These are phyloP conservation scores for Boletales sp. DNA, from an alignment of 768 basidiomycete genomes.

Conservation along the genomic window DNA sequence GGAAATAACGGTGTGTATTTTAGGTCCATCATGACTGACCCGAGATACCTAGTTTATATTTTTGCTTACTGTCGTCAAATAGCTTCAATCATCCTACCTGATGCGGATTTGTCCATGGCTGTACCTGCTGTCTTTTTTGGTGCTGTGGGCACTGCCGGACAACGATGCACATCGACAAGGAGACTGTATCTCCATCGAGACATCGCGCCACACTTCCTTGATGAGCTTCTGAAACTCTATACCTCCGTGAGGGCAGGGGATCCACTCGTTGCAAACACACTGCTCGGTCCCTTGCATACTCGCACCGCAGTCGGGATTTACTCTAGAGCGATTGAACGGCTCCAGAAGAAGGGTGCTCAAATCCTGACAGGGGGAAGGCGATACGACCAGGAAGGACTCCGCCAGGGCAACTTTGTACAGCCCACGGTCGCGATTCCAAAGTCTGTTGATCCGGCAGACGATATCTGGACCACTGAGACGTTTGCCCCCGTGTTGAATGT, in stretches of 20 bases:
- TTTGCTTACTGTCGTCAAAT: conserved; percentile 16
- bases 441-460: conserved; percentile 47
- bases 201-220: conserved; percentile 74
- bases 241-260: conserved; percentile 74
- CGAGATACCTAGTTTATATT: conserved; percentile 15
- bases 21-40: conserved; percentile 14
- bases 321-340: conserved; percentile 53
- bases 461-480: conserved; percentile 75
- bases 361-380: conserved; percentile 69
- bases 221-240: conserved; percentile 72
- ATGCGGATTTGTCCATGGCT: conserved; percentile 88
- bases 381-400: conserved; percentile 49
- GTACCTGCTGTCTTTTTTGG: conserved; percentile 92
- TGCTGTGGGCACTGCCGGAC: conserved; percentile 77
- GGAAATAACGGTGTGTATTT: conserved; percentile 82
- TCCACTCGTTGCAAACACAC: conserved; percentile 67
- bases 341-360: conserved; percentile 66
- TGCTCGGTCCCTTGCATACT: conserved; percentile 87
- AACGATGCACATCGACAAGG: conserved; percentile 88
- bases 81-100: conserved; percentile 92
- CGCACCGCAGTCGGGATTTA: conserved; percentile 66
- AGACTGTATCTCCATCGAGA: conserved; percentile 83
- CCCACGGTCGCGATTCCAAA: conserved; percentile 79
- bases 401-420: conserved; percentile 82
- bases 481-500: conserved; percentile 91